Evolutionary conservation across 495 filamentous ascomycete genomes (phyloP).

Genomic region (Penicillium canescens): DNA sequence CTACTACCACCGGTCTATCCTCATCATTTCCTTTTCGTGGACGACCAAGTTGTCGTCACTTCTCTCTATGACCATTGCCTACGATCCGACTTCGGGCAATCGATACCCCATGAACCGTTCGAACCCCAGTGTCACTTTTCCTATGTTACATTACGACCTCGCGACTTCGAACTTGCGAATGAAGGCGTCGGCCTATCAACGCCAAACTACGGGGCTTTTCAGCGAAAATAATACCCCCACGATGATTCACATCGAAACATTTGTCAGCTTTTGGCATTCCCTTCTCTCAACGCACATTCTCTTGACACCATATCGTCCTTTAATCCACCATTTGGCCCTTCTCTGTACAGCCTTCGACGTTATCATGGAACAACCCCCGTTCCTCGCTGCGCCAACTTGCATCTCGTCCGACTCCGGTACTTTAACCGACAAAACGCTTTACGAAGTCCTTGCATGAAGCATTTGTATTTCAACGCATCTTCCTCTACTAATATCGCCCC

Average conservation of each 20-base stretch:
- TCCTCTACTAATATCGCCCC: conserved; percentile 22
- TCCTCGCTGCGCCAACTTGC: conserved; percentile 30
- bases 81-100: conserved; percentile 14
- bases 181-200: conserved; percentile 26
- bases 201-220: conserved; percentile 1
- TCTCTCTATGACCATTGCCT: conserved; percentile 13
- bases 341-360: conserved; percentile 31
- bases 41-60: background rate
- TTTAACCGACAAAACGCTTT: conserved; percentile 1
- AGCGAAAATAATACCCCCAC: conserved; percentile 6
- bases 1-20: conserved; percentile 2
- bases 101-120: conserved; percentile 16
- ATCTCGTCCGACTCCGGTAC: conserved; percentile 21
- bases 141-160: conserved; percentile 33
- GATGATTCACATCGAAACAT: conserved; percentile 5
- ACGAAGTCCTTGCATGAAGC: conserved; percentile 8
- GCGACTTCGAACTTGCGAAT: conserved; percentile 14
- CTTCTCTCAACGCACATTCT: conserved; percentile 24
- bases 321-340: conserved; percentile 35
- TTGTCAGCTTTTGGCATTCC: conserved; percentile 24
- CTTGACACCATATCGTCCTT: conserved; percentile 34
- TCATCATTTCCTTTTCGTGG: conserved; percentile 17
- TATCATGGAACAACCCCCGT: conserved; percentile 9
- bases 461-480: conserved; percentile 17
- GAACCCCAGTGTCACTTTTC: conserved; percentile 19